Conservation (phyloP, 2,329 filamentous ascomycete genomes). For the Claviceps sp. region DNA sequence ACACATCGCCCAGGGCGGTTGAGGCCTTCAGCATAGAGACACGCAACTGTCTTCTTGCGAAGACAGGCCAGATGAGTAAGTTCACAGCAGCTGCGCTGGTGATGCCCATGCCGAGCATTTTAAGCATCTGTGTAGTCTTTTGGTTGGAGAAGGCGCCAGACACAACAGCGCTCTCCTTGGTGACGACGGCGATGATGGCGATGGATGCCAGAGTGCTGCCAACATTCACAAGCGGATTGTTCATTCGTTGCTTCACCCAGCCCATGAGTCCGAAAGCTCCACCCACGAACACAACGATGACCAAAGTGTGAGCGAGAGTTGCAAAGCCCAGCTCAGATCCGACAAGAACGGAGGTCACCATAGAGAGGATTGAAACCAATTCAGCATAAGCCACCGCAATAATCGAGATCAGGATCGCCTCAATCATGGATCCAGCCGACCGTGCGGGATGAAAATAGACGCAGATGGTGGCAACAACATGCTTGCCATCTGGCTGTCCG, state of each 20-base stretch:
- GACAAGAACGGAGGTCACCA: conserved; percentile 68
- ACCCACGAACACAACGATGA: conserved; percentile 67
- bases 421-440: conserved; percentile 71
- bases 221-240: conserved; percentile 64
- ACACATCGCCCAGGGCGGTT: conserved; percentile 61
- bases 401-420: conserved; percentile 61
- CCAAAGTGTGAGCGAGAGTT: conserved; percentile 59
- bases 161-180: conserved; percentile 75
- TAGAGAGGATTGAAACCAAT: conserved; percentile 62
- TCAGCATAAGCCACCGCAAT: conserved; percentile 56
- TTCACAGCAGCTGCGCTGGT: conserved; percentile 55
- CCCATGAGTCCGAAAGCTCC: conserved; percentile 72
- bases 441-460: conserved; percentile 85
- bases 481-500: conserved; percentile 77
- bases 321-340: conserved; percentile 50
- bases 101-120: conserved; percentile 68
- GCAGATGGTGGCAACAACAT: conserved; percentile 78
- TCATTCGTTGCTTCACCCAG: conserved; percentile 65
- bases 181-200: conserved; percentile 71
- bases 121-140: conserved; percentile 37
- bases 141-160: conserved; percentile 61
- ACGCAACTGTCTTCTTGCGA: conserved; percentile 56
- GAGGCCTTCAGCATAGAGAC: conserved; percentile 60
- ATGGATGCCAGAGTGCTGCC: conserved; percentile 72
- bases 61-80: conserved; percentile 60